phyloP scores from a whole-genome alignment of 1,139 yeast species.

The Cylindricascospora bacillispora region DNA sequence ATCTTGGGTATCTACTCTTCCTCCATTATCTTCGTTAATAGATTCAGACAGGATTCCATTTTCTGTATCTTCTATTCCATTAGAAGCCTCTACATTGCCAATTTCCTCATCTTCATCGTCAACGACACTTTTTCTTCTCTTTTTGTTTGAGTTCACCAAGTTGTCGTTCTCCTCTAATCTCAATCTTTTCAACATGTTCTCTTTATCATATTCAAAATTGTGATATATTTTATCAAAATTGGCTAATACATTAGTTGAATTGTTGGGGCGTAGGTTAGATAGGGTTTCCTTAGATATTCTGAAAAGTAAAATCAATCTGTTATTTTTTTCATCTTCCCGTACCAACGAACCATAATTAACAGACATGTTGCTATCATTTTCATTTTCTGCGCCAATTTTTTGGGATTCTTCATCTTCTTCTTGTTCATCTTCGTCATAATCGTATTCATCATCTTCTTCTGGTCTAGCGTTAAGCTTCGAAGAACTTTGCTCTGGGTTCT shows the following conservation, averaged over 20 bases:
- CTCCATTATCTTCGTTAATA: conserved; percentile 13
- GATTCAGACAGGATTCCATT: too few relatives aligned
- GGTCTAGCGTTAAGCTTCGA: conserved; percentile 2
- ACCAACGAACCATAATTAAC: conserved; percentile 7
- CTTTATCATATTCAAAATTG: conserved; percentile 71
- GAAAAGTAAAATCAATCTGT: conserved; percentile 21
- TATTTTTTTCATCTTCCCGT: conserved; percentile 5
- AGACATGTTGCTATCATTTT: conserved; percentile 12
- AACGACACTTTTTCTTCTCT: conserved; percentile 1
- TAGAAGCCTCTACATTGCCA: conserved; percentile 3
- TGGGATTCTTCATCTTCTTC: conserved; percentile 25
- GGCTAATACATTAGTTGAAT: conserved; percentile 27
- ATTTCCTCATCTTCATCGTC: conserved; percentile 3
- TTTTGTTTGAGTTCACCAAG: conserved; percentile 35
- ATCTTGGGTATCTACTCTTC: conserved; percentile 1
- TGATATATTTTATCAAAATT: conserved; percentile 59
- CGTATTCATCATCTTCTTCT: conserved; percentile 11
- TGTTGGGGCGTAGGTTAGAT: conserved; percentile 16
- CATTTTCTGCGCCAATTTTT: conserved; percentile 26
- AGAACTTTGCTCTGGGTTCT: background rate
- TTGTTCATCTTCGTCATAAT: conserved; percentile 13
- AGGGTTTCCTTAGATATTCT: conserved; percentile 21
- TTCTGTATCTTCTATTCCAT: conserved; percentile 5
- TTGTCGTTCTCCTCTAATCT: conserved; percentile 73
- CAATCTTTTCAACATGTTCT: conserved; percentile 62